These are phyloP conservation scores for Pestalotiopsis sp. DNA, from an alignment of 2,329 filamentous ascomycete species.

Conservation along the genomic window DNA sequence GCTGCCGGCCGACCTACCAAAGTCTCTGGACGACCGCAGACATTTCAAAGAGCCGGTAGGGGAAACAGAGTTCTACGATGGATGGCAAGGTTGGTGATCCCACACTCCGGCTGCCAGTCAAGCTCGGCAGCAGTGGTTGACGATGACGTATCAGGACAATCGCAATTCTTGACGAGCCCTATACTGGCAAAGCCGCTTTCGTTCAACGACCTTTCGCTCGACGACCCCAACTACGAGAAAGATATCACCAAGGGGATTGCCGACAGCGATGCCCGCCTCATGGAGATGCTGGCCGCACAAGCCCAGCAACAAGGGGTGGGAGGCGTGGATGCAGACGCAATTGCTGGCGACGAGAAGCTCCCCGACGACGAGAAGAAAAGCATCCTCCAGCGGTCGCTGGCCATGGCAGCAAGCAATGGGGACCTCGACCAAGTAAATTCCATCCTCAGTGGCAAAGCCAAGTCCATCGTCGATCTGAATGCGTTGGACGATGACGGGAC, in stretches of 20 bases:
- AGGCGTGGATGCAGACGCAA: constrained; percentile 76
- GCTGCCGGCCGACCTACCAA: constrained; percentile 85
- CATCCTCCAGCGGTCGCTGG: constrained; percentile 82
- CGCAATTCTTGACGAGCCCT: constrained; percentile 89
- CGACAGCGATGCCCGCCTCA: constrained; percentile 84
- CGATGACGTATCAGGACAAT: constrained; percentile 68
- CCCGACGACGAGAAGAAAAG: constrained; percentile 76
- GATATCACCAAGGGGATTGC: constrained; percentile 59
- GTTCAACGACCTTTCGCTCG: constrained; percentile 79
- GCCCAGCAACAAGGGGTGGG: constrained; percentile 79
- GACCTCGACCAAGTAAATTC: constrained; percentile 80
- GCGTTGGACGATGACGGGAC: constrained; percentile 92
- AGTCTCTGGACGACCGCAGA: constrained; percentile 85
- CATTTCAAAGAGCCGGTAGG: constrained; percentile 66
- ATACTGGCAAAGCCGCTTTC: constrained; percentile 81
- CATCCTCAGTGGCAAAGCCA: constrained; percentile 75
- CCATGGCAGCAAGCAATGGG: constrained; percentile 96
- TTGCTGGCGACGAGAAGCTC: constrained; percentile 74
- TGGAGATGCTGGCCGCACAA: constrained; percentile 95
- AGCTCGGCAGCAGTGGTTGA: constrained; percentile 3
- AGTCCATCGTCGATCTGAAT: constrained; percentile 80
- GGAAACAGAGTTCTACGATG: constrained; percentile 98
- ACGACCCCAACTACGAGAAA: constrained; percentile 76
- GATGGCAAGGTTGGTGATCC: constrained; percentile 78
- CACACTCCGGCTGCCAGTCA: constrained; percentile 5